Evolutionary conservation across 2,329 filamentous ascomycete genomes (phyloP).

Genomic region (Aspergillus pseudoglaucus): DNA sequence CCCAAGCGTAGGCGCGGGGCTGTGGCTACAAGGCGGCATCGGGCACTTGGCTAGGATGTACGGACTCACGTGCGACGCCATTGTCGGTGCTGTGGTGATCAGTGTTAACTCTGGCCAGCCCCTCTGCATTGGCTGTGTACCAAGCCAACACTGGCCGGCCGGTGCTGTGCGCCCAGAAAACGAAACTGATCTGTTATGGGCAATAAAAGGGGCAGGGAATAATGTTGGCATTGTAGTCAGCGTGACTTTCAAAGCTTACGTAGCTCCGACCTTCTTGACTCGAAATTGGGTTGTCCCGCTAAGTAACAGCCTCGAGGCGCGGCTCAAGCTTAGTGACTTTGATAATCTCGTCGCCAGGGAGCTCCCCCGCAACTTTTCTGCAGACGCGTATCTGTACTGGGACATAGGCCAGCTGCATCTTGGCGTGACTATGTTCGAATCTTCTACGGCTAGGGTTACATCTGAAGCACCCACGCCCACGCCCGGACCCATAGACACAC

Average conservation of each 20-base stretch:
- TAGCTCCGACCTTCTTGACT: constrained; percentile 36
- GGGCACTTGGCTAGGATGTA: constrained; percentile 51
- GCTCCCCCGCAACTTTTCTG: constrained; percentile 42
- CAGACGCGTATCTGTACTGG: constrained; percentile 53
- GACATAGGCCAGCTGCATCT: constrained; percentile 43
- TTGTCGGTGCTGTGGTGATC: constrained; percentile 56
- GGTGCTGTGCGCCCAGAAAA: constrained; percentile 40
- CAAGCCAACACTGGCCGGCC: constrained; percentile 37
- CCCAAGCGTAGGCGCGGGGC: constrained; percentile 57
- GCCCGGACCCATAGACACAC: constrained; percentile 5
- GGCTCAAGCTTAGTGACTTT: constrained; percentile 34
- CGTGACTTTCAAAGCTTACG: constrained; percentile 45
- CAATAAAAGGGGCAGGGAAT: constrained; percentile 52
- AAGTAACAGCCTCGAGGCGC: constrained; percentile 24
- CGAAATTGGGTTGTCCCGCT: constrained; percentile 37
- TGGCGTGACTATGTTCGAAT: constrained; percentile 47
- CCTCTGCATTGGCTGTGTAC: constrained; percentile 49
- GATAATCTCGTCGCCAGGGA: constrained; percentile 25
- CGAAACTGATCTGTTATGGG: constrained; percentile 52
- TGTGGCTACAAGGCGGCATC: constrained; percentile 61
- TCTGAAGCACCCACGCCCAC: constrained; percentile 7
- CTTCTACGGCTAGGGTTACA: constrained; percentile 17
- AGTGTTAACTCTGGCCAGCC: constrained; percentile 44
- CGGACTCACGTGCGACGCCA: constrained; percentile 54
- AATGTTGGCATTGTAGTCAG: constrained; percentile 55